Evolutionary conservation across 345 rosid genomes (phyloP), one percentile per base, ranked within the genome.

Genomic region (Rhodamnia rubescens): DNA sequence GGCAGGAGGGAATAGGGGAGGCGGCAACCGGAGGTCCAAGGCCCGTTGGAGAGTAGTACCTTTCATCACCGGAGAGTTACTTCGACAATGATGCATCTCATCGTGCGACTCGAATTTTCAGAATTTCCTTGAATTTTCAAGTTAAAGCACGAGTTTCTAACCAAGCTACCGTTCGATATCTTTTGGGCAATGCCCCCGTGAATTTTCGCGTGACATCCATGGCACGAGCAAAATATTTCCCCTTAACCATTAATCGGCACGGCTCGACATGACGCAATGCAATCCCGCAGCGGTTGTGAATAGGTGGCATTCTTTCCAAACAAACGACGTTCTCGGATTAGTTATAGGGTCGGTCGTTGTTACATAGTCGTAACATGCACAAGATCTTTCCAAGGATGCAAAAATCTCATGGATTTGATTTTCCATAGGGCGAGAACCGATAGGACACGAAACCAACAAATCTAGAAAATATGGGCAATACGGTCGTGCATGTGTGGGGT

Each of bases 131-230:
- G 12, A 3, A 11, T n/a, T 59, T 59, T 6, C 8, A 29, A 29
- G 11, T 29, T 27, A 18, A 15, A 64, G 4, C 22, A 0, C 75
- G 5, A 64, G 75, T 64, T 61, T 42, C 9, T 14, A 14, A 61
- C 2, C 3, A 32, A 29, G 40, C 42, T 2, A 2, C 16, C 22
- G 0, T 61, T 61, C 11, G 32, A 7, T 27, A 42, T 29, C n/a
- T 29, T 7, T 15, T 3, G 2, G 11, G 11, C 8, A 4, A 61
- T 1, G 8, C 21, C 10, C 57, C 21, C 1, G 0, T 6, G 2
- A 64, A 16, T 15, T 29, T 69, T 0, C 24, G 24, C 9, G 42
- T 24, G 7, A 69, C 44, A 8, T 32, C 44, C 44, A 16, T 2
- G 13, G 6, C 6, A 4, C 5, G 47, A 16, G 75, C 75, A 44